Evolutionary conservation across 108 stramenopile species (phyloP), one percentile per base, ranked within the genome.

Genomic region (Nitzschia sp.): DNA sequence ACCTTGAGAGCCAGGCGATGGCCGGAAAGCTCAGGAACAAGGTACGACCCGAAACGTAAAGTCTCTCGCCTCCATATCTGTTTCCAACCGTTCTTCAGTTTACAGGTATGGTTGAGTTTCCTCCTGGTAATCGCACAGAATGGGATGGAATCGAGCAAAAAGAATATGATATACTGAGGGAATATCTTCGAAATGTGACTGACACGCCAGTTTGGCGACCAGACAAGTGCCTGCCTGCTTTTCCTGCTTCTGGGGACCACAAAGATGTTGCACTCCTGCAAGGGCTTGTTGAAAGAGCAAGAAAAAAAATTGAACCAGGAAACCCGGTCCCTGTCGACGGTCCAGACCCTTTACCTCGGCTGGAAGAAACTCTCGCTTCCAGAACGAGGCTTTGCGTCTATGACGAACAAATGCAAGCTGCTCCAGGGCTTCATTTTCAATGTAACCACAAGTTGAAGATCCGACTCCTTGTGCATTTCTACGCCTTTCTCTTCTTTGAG

Each of bases 401-500:
- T 66, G 80, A 93, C 58, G 54, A 81, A 60, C 35, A 68, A 44
- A 67, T 91, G 78, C 93, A 97, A 60, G 53, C 80, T 15, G 80
- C 77, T 15, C 69, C 58, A 19, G 72, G 88, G 21, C 63, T 97
- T 22, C 94, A 97, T 83, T 93, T 94, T 46, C 78, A 84, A 66
- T 85, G 59, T 30, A 76, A 74, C 50, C 35, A 56, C 11, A 63
- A 58, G 29, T 70, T n/a, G 80, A 75, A 85, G 22, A 26, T 63
- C 3, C 74, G 94, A 27, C 63, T 95, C 56, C 69, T 97, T 29
- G 90, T 90, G 0, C 96, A 97, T 53, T 95, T 95, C 75, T 97
- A 97, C 75, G 85, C 87, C 8, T 94, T 94, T 63, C 69, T 92
- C 26, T 96, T 94, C 69, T 96, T 95, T 67, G 86, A 88, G 56